Evolutionary conservation across 1,139 yeast species (phyloP).

Genomic region (Geotrichum reessii): DNA sequence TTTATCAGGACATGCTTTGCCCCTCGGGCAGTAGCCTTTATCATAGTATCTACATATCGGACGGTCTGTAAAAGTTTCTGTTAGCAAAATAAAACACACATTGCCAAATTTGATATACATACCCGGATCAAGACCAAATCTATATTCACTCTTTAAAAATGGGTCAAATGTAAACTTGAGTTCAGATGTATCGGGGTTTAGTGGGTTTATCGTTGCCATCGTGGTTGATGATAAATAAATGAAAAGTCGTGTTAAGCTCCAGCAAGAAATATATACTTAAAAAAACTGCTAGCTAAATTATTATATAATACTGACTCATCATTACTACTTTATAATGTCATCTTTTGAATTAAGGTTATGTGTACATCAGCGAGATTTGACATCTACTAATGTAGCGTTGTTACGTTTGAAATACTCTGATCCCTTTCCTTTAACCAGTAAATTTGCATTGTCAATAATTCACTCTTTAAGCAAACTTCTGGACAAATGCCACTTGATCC

Average conservation of each 20-base stretch:
- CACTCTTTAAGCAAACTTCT: not conserved
- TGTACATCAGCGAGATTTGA: not conserved
- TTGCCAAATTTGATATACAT: not conserved
- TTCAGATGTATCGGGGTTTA: slow-evolving; percentile 36
- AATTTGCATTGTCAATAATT: not conserved
- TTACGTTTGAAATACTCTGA: not conserved
- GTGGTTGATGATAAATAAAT: not conserved
- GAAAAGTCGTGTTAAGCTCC: not conserved
- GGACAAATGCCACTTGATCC: slow-evolving; percentile 35
- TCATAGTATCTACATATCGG: slow-evolving; percentile 80
- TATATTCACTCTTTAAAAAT: slow-evolving; percentile 70
- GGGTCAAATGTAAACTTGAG: slow-evolving; percentile 75
- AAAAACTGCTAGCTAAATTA: not conserved
- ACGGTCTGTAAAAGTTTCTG: slow-evolving; percentile 56
- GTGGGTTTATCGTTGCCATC: slow-evolving; percentile 13
- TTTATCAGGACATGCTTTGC: slow-evolving; percentile 77
- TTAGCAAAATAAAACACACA: not conserved
- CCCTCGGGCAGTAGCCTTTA: slow-evolving; percentile 78
- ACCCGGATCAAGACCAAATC: slow-evolving; percentile 60
- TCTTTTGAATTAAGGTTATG: not conserved
- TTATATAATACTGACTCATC: not conserved
- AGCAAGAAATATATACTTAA: not conserved
- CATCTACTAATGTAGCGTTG: not conserved
- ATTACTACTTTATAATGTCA: not conserved
- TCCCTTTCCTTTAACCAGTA: not conserved